Evolutionary conservation across 768 basidiomycete species (phyloP).

Genomic region (Daedaleopsis nitida): DNA sequence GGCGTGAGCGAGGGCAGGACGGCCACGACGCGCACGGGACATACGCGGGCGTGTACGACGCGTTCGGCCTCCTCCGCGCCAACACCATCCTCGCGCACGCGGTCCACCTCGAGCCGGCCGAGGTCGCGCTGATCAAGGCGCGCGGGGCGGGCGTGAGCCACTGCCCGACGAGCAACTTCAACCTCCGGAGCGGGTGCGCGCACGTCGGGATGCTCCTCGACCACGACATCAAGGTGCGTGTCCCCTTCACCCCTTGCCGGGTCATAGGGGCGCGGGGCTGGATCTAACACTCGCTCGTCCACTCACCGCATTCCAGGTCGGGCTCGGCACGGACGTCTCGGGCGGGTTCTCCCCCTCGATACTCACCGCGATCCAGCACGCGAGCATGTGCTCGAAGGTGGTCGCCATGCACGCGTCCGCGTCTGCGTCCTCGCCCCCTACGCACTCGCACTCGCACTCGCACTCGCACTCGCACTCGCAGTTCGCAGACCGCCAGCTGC

Average conservation of each 20-base stretch:
- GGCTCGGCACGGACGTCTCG: constrained; percentile 91
- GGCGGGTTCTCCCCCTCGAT: constrained; percentile 88
- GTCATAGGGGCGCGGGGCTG: no score
- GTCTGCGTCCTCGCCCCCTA: not conserved
- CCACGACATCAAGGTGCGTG: constrained; percentile 76
- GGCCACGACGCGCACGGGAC: constrained; percentile 28
- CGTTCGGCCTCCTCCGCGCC: constrained; percentile 67
- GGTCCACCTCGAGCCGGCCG: constrained; percentile 72
- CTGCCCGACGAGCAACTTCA: constrained; percentile 94
- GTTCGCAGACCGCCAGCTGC: constrained; percentile 65
- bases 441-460: constrained; percentile 3
- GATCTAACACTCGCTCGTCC: no score
- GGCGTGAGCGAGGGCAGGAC: not conserved
- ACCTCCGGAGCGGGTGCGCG: constrained; percentile 84
- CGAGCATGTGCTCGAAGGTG: constrained; percentile 81
- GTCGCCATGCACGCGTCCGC: constrained; percentile 48
- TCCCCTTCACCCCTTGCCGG: not conserved
- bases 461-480: constrained; percentile 3
- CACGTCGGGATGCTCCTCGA: constrained; percentile 81
- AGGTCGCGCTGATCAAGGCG: constrained; percentile 69
- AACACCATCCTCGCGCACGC: constrained; percentile 91
- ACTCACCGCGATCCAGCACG: constrained; percentile 70
- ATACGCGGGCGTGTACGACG: constrained; percentile 85
- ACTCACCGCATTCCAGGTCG: constrained; percentile 56
- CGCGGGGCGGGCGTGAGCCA: constrained; percentile 81